These are phyloP conservation scores for Alternaria viburni DNA, from an alignment of 2,329 filamentous ascomycete species.

Conservation along the genomic window DNA sequence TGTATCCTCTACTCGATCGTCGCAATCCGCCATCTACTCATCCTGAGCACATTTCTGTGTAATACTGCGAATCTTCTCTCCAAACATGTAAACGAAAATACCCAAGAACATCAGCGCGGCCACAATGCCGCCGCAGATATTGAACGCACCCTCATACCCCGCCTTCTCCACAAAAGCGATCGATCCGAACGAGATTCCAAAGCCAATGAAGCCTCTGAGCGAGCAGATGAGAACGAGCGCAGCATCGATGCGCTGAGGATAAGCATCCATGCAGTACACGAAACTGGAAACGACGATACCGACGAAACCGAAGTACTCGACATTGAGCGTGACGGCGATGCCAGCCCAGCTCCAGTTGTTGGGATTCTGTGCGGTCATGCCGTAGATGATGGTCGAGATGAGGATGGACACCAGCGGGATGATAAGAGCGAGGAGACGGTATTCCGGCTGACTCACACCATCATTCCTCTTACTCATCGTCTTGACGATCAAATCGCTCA, in stretches of 20 bases:
- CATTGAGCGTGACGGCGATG: slow-evolving; percentile 14
- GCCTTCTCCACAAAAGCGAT: slow-evolving; percentile 9
- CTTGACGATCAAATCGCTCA: slow-evolving; percentile 10
- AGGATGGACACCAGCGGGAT: slow-evolving; percentile 10
- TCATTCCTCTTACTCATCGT: slow-evolving; percentile 5
- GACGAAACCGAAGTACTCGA: slow-evolving; percentile 18
- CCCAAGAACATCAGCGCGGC: slow-evolving; percentile 10
- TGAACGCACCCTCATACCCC: slow-evolving; percentile 15
- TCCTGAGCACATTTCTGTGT: slow-evolving; percentile 10
- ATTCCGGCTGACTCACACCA: slow-evolving; percentile 11
- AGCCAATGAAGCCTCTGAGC: slow-evolving; percentile 16
- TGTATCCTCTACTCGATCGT: no score
- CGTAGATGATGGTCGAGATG: slow-evolving; percentile 14
- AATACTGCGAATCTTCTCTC: slow-evolving; percentile 9
- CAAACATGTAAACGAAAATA: slow-evolving; percentile 8
- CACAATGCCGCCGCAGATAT: slow-evolving; percentile 16
- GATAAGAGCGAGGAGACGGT: slow-evolving; percentile 8
- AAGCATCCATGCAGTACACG: slow-evolving; percentile 17
- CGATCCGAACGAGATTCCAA: slow-evolving; percentile 14
- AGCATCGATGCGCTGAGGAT: slow-evolving; percentile 17
- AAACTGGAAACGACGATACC: slow-evolving; percentile 13
- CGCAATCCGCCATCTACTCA: not conserved
- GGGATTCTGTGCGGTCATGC: slow-evolving; percentile 11
- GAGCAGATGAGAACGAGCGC: slow-evolving; percentile 18
- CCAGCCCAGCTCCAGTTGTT: slow-evolving; percentile 14